phyloP scores from a whole-genome alignment of 2,329 filamentous ascomycete genomes.

The Penicillium capsulatum region DNA sequence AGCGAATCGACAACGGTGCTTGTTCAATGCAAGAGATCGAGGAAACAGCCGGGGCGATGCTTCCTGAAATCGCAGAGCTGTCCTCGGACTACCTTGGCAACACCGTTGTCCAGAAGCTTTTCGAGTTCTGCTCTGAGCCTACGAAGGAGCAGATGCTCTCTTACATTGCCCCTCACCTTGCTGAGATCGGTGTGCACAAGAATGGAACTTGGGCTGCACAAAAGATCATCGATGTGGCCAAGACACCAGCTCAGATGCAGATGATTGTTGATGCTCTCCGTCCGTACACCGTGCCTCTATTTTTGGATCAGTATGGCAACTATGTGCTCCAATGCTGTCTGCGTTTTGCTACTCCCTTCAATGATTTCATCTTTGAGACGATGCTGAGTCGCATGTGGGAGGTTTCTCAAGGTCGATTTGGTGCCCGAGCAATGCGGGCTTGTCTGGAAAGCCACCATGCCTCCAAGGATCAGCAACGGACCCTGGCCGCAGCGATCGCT shows the following conservation, averaged over 20 bases:
- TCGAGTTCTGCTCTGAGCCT: slow-evolving; percentile 89
- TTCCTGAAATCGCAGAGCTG: slow-evolving; percentile 92
- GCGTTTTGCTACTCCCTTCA: slow-evolving; percentile 82
- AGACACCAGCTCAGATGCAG: slow-evolving; percentile 74
- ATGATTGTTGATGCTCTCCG: slow-evolving; percentile 80
- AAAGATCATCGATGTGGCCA: slow-evolving; percentile 97
- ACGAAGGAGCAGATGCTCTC: slow-evolving; percentile 87
- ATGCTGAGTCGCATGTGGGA: slow-evolving; percentile 96
- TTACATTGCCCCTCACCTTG: slow-evolving; percentile 84
- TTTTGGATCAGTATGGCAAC: slow-evolving; percentile 97
- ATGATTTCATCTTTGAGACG: slow-evolving; percentile 95
- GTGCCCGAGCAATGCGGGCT: slow-evolving; percentile 91
- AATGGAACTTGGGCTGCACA: slow-evolving; percentile 99
- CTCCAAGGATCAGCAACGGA: slow-evolving; percentile 89
- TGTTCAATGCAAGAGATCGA: slow-evolving; percentile 85
- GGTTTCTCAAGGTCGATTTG: slow-evolving; percentile 85
- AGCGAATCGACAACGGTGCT: slow-evolving; percentile 93
- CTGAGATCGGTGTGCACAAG: slow-evolving; percentile 97
- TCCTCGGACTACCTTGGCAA: slow-evolving; percentile 96
- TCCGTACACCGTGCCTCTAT: slow-evolving; percentile 82
- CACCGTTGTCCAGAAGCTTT: slow-evolving; percentile 98
- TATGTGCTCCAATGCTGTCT: slow-evolving; percentile 96
- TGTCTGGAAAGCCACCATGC: slow-evolving; percentile 95
- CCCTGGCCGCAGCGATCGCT: slow-evolving; percentile 92
- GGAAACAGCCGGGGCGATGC: slow-evolving; percentile 85